These are phyloP conservation scores for Candida peoriensis DNA, from an alignment of 805 yeast genomes.

Conservation along the genomic window DNA sequence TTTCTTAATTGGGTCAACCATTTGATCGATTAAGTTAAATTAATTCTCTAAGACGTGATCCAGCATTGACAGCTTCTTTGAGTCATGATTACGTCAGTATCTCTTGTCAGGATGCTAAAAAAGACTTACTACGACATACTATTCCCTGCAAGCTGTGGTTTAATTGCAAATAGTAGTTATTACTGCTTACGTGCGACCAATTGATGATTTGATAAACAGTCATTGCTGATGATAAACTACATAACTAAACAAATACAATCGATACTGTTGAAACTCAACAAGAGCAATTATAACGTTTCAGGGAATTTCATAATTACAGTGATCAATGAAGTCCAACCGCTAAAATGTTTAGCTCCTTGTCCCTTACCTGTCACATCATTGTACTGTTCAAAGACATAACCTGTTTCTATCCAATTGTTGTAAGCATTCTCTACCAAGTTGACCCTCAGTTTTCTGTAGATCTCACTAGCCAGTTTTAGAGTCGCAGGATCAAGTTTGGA, in stretches of 20 bases:
- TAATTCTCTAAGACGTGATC: too few species aligned
- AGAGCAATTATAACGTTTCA: conserved; percentile 23
- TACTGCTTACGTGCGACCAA: too few species aligned
- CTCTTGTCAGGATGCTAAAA: too few species aligned
- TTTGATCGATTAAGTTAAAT: too few species aligned
- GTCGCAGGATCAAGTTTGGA: conserved; percentile 25
- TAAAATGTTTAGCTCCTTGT: conserved; percentile 80
- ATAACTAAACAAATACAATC: background rate
- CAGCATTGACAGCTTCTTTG: too few species aligned
- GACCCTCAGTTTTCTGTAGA: conserved; percentile 55
- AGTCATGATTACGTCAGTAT: too few species aligned
- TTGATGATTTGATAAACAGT: too few species aligned
- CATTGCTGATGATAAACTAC: too few species aligned
- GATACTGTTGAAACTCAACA: background rate
- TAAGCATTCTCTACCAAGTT: conserved; percentile 67
- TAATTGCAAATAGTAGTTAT: too few species aligned
- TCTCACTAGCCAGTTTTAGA: conserved; percentile 31
- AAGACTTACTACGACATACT: too few species aligned
- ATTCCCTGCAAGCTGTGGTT: conserved; percentile 1
- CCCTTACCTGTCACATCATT: conserved; percentile 71
- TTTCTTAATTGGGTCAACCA: too few species aligned
- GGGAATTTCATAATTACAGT: conserved; percentile 84
- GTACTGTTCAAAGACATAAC: conserved; percentile 89
- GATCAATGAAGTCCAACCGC: conserved; percentile 91
- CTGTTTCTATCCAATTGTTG: conserved; percentile 67